Base-by-base conservation (phyloP, 768 basidiomycete genomes). In the Leucosporidium creatinivorum region DNA sequence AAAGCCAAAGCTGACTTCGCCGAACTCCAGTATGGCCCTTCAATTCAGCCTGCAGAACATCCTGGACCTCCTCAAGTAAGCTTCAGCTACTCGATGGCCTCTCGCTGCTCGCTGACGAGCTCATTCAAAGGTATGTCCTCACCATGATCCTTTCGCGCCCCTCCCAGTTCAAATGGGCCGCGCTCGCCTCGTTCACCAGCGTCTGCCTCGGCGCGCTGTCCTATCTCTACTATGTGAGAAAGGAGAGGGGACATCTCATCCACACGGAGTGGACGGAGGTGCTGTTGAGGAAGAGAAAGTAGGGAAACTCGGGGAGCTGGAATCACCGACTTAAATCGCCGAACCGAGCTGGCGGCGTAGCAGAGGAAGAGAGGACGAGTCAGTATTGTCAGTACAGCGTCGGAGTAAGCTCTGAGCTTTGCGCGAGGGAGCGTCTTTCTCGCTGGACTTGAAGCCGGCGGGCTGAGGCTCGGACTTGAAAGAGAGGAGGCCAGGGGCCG, bases 1-100 rank as follows among this genome's bases (percentile, higher is more conserved):
- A 0, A 13, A 6, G 1, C 8, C 12, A 56, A 26, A 12, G 10
- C 28, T 8, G 23, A 9, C 28, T 44, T 76, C 28, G 23, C 4
- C 26, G 39, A 23, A 31, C 23, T 31, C 23, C 61, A 61, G 77
- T 68, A 66, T 78, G 31, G 77, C 77, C 0, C 74, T 81, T 1
- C 81, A 81, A 64, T 79, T 78, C 66, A 75, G 77, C 0, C 73
- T 82, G 52, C 79, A 80, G 59, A 80, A 79, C 48, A 62, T 77
- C 2, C 67, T 72, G 55, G 77, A 76, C 47, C 63, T 78, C 19
- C 52, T 58, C 54, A 70, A 77, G 72, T 72, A n/a, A n/a, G n/a
- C n/a, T n/a, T n/a, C n/a, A n/a, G n/a, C n/a, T n/a, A n/a, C n/a
- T n/a, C n/a, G n/a, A n/a, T n/a, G n/a, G n/a, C n/a, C n/a, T n/a